These are phyloP conservation scores for Tetrapisispora iriomotensis DNA, from an alignment of 805 yeast species.

Conservation along the genomic window DNA sequence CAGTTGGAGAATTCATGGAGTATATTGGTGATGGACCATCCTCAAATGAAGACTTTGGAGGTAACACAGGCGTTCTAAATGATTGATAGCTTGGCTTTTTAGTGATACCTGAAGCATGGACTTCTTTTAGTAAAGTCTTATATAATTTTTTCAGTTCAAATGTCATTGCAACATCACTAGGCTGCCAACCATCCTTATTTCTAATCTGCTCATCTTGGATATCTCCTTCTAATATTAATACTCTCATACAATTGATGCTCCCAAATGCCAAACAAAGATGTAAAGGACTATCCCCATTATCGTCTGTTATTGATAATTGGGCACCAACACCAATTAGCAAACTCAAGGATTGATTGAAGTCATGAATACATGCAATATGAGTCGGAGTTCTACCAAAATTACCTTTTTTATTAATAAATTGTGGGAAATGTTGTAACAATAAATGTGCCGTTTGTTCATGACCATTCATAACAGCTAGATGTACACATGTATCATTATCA, in stretches of 20 bases:
- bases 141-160: conserved; percentile 40
- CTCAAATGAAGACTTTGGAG: conserved; percentile 20
- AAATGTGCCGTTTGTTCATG: conserved; percentile 67
- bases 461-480: conserved; percentile 53
- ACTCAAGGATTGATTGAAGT: conserved; percentile 53
- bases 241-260: conserved; percentile 43
- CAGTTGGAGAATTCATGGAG: conserved; percentile 18
- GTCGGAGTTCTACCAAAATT: conserved; percentile 48
- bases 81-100: conserved; percentile 16
- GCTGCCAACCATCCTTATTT: conserved; percentile 56
- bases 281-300: conserved; percentile 69
- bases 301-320: conserved; percentile 60
- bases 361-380: conserved; percentile 55
- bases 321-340: conserved; percentile 68
- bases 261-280: conserved; percentile 77
- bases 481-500: conserved; percentile 55
- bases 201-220: conserved; percentile 37
- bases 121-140: conserved; percentile 22
- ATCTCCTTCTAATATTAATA: conserved; percentile 37
- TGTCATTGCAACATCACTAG: conserved; percentile 50
- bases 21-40: conserved; percentile 24
- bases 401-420: conserved; percentile 41
- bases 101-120: conserved; percentile 8
- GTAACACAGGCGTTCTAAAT: conserved; percentile 20
- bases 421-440: conserved; percentile 54